Evolutionary conservation across 1,284 basidiomycete species (phyloP), one percentile per base, ranked within the genome.

Genomic region (Heterobasidion parviporum): DNA sequence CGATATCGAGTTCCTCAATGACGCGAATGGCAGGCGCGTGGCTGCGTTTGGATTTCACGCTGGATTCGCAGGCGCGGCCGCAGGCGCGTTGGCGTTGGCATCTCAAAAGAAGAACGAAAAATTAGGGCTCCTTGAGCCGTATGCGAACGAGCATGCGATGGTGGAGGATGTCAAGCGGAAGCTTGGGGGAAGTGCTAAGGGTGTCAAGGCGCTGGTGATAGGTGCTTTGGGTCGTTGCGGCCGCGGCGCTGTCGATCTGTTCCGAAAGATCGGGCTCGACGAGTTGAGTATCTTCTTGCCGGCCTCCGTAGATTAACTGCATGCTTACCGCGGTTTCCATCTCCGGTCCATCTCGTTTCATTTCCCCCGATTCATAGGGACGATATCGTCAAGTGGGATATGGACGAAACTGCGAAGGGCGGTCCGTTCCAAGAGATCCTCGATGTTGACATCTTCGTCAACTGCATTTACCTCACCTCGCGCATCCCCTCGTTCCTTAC

Each of bases 1-100:
- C 75, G 97, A 99, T 72, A 79, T 99, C 59, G 97, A 99, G 74
- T 99, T 99, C 76, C 77, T 99, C 59, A 90, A 86, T 63, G 95
- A 99, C 69, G 83, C 78, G 15, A 78, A 69, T 47, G 92, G 94
- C 26, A 81, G 93, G 38, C 87, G 97, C 41, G 96, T 99, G 32
- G 97, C 97, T n/a, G 97, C 97, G 0, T 99, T 99, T 67, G 97
- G 97, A 7, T 99, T 91, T 79, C 92, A 99, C 72, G 97, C 97
- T 12, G 97, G 97, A 2, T 99, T 98, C 64, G 95, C 96, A 7
- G 97, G 97, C 32, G 94, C 97, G 6, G 97, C 96, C 2, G 91
- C 93, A 0, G 95, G 95, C 53, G 86, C 89, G 6, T 79, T 99
- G 18, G 94, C 93, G 2, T 73, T 88, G 51, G 92, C 91, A 6